Conservation (phyloP, 2,329 filamentous ascomycete species). For the Diaporthe longicolla region DNA sequence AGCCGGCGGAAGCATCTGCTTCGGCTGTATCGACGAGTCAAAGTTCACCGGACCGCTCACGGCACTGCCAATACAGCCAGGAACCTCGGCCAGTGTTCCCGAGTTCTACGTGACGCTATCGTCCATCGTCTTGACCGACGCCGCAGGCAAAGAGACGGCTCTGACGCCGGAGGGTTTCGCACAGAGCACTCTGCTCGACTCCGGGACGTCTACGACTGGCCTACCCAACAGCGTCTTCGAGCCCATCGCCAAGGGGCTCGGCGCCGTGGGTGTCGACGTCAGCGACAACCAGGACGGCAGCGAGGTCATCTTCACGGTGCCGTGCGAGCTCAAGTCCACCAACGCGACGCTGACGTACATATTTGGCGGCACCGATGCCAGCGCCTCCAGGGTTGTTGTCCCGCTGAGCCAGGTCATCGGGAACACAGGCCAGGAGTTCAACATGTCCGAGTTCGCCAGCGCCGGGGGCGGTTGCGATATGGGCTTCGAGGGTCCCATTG, state of each 20-base stretch:
- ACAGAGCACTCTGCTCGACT: too few species aligned
- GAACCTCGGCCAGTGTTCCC: background rate
- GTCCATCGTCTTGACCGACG: constrained; percentile 2
- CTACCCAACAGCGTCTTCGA: too few species aligned
- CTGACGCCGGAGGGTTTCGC: too few species aligned
- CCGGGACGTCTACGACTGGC: too few species aligned
- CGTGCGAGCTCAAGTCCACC: too few species aligned
- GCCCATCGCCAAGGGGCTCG: too few species aligned
- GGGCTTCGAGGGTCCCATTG: constrained; percentile 23
- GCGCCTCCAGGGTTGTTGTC: background rate
- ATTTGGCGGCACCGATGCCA: too few species aligned
- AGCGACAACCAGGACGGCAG: too few species aligned
- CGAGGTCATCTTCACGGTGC: too few species aligned
- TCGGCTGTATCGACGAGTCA: constrained; percentile 30
- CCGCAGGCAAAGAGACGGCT: too few species aligned
- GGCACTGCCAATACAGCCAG: constrained; percentile 11
- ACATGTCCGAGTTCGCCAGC: constrained; percentile 12
- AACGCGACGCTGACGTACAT: too few species aligned
- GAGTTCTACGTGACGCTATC: constrained; percentile 25
- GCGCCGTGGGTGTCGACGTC: too few species aligned
- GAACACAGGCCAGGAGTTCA: background rate
- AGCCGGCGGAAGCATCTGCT: constrained; percentile 21
- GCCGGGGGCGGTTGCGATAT: background rate
- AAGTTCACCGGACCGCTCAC: constrained; percentile 25
- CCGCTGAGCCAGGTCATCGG: constrained; percentile 6